These are phyloP conservation scores for Zopfochytrium polystomum DNA, from an alignment of 371 early-diverging fungal species.

Conservation along the genomic window DNA sequence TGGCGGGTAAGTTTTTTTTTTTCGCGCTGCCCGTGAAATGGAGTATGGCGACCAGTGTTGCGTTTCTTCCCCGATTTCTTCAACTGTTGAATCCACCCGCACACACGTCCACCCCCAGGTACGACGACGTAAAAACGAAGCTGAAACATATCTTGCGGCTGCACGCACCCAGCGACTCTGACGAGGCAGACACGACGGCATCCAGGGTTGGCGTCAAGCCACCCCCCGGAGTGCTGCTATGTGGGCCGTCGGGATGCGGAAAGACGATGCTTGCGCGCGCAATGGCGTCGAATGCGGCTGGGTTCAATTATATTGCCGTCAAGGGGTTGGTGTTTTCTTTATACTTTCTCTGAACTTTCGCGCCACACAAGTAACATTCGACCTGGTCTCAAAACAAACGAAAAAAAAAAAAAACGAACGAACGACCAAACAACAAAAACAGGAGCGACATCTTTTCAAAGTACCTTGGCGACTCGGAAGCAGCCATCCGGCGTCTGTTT, in stretches of 20 bases:
- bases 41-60: not conserved
- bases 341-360: not conserved
- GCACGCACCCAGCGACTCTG: conserved; percentile 65
- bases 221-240: conserved; percentile 75
- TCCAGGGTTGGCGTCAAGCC: conserved; percentile 67
- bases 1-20: conserved; percentile 52
- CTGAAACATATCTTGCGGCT: conserved; percentile 71
- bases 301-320: conserved; percentile 75
- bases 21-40: no score
- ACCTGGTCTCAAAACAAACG: no score
- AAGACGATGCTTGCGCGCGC: conserved; percentile 80
- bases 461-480: conserved; percentile 91
- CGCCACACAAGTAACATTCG: no score
- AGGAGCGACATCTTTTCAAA: conserved; percentile 81
- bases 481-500: conserved; percentile 76
- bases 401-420: not conserved
- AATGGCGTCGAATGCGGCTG: conserved; percentile 61
- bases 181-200: conserved; percentile 58
- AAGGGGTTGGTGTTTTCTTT: conserved; percentile 54
- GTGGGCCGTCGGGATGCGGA: conserved; percentile 87
- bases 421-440: not conserved
- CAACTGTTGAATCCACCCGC: not conserved
- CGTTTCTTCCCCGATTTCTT: conserved; percentile 8
- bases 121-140: conserved; percentile 61
- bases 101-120: conserved; percentile 37